Conservation (phyloP, 768 basidiomycete species). For the Punctularia strigosozonata region DNA sequence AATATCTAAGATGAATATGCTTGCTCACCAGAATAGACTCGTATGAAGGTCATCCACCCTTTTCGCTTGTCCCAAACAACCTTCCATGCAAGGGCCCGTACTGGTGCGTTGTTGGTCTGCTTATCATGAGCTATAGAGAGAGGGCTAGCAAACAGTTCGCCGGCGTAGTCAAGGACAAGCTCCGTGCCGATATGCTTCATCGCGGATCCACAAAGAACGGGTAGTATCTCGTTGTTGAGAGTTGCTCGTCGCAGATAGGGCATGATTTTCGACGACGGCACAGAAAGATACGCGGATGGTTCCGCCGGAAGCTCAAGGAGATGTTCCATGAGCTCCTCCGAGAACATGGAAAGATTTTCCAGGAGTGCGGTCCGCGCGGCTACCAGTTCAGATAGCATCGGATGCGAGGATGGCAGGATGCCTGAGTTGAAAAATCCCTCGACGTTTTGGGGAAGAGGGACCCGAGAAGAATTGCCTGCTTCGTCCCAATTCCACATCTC, state of each 20-base stretch:
- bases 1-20: conserved; percentile 1
- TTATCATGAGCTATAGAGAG: conserved; percentile 43
- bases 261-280: conserved; percentile 41
- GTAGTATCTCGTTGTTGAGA: conserved; percentile 52
- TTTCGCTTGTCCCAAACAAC: conserved; percentile 72
- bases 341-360: conserved; percentile 72
- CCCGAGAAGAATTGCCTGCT: conserved; percentile 29
- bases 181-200: conserved; percentile 74
- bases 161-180: conserved; percentile 69
- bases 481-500: conserved; percentile 66
- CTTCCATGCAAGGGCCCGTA: conserved; percentile 76
- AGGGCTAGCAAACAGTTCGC: conserved; percentile 70
- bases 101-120: conserved; percentile 33
- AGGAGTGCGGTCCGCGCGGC: conserved; percentile 59
- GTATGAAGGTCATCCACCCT: conserved; percentile 91
- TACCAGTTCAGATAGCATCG: conserved; percentile 53
- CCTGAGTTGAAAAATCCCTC: conserved; percentile 28
- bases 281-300: conserved; percentile 53
- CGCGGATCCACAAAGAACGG: conserved; percentile 78
- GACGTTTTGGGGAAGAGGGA: conserved; percentile 38
- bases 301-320: conserved; percentile 46
- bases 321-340: conserved; percentile 67
- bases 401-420: conserved; percentile 48
- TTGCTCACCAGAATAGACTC: conserved; percentile 71
- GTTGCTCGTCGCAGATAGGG: conserved; percentile 59